Evolutionary conservation across 1,284 basidiomycete species (phyloP).

Genomic region (Apiotrichum gracile): DNA sequence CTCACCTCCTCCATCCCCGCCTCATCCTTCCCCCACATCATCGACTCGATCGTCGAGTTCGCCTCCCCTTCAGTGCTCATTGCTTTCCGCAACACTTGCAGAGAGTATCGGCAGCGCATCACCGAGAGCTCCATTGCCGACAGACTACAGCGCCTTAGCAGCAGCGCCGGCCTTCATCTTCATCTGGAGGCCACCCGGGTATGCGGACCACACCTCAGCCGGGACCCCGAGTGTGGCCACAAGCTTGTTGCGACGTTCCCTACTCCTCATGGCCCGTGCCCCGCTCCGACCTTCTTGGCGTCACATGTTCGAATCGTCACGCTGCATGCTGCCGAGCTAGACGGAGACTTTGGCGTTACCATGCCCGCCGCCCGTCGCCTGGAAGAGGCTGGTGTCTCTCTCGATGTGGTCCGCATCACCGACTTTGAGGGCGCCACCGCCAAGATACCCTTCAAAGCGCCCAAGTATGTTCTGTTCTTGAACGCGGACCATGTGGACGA

Average conservation of each 20-base stretch:
- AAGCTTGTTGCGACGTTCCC: neutral
- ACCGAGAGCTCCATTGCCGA: neutral
- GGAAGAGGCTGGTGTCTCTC: neutral
- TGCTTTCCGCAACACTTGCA: neutral
- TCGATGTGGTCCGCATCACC: neutral
- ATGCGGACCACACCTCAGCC: neutral
- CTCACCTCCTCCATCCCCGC: neutral
- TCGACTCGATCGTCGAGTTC: neutral
- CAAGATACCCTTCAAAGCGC: neutral
- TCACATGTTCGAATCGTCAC: neutral
- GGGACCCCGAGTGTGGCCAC: neutral
- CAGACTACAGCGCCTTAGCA: neutral
- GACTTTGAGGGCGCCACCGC: neutral
- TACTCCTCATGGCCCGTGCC: neutral
- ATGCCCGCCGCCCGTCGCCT: neutral
- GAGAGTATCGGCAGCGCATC: neutral
- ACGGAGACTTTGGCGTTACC: slow-evolving; percentile 10
- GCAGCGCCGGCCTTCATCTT: neutral
- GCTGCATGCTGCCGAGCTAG: neutral
- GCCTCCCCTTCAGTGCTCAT: neutral
- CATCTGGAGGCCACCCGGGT: neutral
- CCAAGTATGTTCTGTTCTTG: slow-evolving; percentile 1
- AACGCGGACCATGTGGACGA: neutral
- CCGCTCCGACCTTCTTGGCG: neutral
- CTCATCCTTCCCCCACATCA: neutral